Percentiles rank a stretch among this genome's conserved stretches.
phyloP scores from a whole-genome alignment of 1,139 yeast species.

The Suhomyces panamericanus region DNA sequence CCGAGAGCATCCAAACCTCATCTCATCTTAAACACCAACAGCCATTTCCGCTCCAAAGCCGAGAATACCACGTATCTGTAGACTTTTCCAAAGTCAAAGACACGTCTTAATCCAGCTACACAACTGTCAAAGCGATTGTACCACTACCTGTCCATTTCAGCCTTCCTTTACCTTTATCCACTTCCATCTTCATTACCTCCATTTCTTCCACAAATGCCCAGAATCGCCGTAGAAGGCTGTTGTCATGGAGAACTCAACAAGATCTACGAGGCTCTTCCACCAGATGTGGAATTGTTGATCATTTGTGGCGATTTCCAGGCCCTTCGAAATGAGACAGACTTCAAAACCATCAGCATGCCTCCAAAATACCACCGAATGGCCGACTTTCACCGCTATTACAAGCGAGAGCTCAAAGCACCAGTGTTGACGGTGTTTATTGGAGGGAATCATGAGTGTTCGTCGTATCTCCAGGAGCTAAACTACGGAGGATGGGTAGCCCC shows the following conservation, averaged over 20 bases:
- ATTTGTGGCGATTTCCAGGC: slow-evolving; percentile 91
- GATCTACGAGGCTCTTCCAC: slow-evolving; percentile 49
- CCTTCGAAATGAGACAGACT: slow-evolving; percentile 61
- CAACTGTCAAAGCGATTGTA: too few relatives aligned
- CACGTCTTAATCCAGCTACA: too few relatives aligned
- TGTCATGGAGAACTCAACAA: slow-evolving; percentile 79
- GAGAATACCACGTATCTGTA: too few relatives aligned
- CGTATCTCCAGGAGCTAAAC: slow-evolving; percentile 68
- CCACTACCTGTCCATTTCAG: neutral
- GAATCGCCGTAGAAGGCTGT: slow-evolving; percentile 87
- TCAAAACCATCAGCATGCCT: slow-evolving; percentile 64
- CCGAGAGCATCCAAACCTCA: too few relatives aligned
- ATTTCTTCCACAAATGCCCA: slow-evolving; percentile 2
- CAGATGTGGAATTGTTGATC: slow-evolving; percentile 60
- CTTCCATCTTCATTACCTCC: too few relatives aligned
- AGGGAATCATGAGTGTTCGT: slow-evolving; percentile 93
- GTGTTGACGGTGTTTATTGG: slow-evolving; percentile 81
- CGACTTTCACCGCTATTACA: slow-evolving; percentile 75
- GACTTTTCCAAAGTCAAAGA: too few relatives aligned
- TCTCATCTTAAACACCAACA: too few relatives aligned
- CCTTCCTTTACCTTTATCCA: neutral
- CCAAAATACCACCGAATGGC: slow-evolving; percentile 60
- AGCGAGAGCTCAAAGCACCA: slow-evolving; percentile 65
- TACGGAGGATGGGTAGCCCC: slow-evolving; percentile 97
- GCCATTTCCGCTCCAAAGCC: too few relatives aligned